Percentiles rank a stretch among this genome's conserved stretches.
These are phyloP conservation scores for Oryza coarctata DNA, from an alignment of 176 grass and related monocot genomes.

Conservation along the genomic window DNA sequence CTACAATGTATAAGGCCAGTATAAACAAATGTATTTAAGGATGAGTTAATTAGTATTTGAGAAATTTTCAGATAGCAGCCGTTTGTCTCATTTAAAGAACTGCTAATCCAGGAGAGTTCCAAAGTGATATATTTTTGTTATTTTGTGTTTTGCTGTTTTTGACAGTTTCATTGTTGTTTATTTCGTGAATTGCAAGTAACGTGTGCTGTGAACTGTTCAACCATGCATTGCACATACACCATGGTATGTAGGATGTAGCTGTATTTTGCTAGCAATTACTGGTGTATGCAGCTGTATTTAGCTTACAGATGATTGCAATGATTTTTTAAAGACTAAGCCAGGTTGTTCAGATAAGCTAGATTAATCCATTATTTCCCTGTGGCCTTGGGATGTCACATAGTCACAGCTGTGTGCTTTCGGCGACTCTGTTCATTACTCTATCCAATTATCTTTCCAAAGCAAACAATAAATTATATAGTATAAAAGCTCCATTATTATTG, in stretches of 20 bases:
- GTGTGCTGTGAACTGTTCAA: conserved; percentile 22
- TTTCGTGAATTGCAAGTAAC: conserved; percentile 23
- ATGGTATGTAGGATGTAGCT: background rate
- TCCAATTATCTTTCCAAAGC: conserved; percentile 21
- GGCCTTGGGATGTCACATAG: conserved; percentile 24
- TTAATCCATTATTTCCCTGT: conserved; percentile 39
- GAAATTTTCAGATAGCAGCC: background rate
- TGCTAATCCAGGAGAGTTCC: background rate
- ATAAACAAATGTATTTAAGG: background rate
- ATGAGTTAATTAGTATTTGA: background rate
- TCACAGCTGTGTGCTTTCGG: conserved; percentile 31
- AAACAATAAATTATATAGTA: background rate
- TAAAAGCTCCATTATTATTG: background rate
- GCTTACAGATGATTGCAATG: conserved; percentile 23
- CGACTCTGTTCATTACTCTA: conserved; percentile 11
- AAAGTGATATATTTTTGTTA: background rate
- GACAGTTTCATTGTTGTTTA: background rate
- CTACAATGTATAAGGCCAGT: no score
- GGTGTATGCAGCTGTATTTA: background rate
- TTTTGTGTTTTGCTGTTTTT: background rate
- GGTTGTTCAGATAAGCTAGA: conserved; percentile 48
- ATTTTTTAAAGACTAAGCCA: conserved; percentile 51
- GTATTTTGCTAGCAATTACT: conserved; percentile 10
- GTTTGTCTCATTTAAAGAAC: background rate
- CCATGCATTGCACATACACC: background rate